Conservation (phyloP, 2,329 filamentous ascomycete genomes). For the Remersonia thermophila region DNA sequence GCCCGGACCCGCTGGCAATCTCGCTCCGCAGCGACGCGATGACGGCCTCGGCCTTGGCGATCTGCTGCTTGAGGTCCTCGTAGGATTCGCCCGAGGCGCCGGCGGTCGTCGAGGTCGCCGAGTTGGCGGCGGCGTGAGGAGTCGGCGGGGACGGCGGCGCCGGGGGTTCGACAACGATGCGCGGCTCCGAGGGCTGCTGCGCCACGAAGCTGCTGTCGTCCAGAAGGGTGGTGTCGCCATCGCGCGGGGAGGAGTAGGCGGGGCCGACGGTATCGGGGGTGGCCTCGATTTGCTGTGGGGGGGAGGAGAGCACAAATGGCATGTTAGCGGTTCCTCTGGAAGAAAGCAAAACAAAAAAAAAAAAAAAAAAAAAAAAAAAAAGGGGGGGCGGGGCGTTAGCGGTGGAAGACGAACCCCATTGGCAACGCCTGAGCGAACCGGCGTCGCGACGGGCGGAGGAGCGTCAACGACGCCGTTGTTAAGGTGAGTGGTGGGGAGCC, state of each 20-base stretch:
- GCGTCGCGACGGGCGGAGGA: constrained; percentile 17
- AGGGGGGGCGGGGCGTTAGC: not conserved
- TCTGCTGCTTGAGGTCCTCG: constrained; percentile 20
- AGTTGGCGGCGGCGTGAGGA: constrained; percentile 8
- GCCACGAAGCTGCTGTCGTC: constrained; percentile 12
- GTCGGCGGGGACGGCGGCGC: constrained; percentile 4
- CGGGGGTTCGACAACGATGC: too few species aligned
- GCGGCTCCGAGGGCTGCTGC: too few species aligned
- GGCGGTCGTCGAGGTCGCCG: too few species aligned
- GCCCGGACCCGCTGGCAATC: constrained; percentile 50
- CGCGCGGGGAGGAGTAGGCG: constrained; percentile 22
- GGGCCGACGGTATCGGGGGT: constrained; percentile 23
- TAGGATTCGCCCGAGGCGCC: constrained; percentile 15
- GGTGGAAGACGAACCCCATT: constrained; percentile 20
- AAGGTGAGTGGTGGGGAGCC: constrained; percentile 53
- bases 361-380: too few species aligned
- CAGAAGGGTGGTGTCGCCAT: constrained; percentile 13
- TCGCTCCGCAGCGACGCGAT: constrained; percentile 60
- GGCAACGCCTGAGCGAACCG: constrained; percentile 16
- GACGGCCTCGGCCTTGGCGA: constrained; percentile 56
- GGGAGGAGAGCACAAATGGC: not conserved
- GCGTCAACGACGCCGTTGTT: constrained; percentile 27
- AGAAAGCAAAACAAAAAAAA: not conserved
- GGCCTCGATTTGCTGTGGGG: constrained; percentile 18
- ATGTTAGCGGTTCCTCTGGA: too few species aligned